Percentiles rank a stretch among this genome's conserved stretches.
Evolutionary conservation across 345 rosid species (phyloP).

Genomic region (Gossypium raimondii): DNA sequence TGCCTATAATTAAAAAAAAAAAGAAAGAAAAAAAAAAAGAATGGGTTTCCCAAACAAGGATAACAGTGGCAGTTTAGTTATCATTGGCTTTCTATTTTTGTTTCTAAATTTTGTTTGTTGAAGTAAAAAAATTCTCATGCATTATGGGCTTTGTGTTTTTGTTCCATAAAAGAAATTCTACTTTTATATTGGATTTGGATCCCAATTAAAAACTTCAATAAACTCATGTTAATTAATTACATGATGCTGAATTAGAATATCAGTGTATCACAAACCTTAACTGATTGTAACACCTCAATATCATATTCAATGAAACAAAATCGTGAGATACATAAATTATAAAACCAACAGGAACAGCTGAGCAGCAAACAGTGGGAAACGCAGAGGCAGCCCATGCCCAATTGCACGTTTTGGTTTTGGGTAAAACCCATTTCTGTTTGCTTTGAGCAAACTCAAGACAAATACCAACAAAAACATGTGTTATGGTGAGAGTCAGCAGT

Average conservation of each 20-base stretch:
- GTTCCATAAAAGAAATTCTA: not conserved
- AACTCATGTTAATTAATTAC: not conserved
- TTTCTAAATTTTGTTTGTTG: not conserved
- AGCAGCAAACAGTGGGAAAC: not conserved
- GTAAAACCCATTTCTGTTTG: not conserved
- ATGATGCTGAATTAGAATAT: not conserved
- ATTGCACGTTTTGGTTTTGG: not conserved
- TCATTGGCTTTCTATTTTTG: slow-evolving; percentile 11
- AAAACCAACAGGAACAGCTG: not conserved
- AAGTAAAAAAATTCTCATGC: not conserved
- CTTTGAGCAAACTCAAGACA: not conserved
- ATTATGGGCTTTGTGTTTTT: not conserved
- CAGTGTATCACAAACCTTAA: too few relatives aligned
- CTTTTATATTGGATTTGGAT: not conserved
- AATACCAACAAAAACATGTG: not conserved
- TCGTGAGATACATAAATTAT: not conserved
- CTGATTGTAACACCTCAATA: too few relatives aligned
- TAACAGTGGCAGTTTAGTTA: slow-evolving; percentile 4
- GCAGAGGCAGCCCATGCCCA: slow-evolving; percentile 2
- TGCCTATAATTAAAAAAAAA: not conserved
- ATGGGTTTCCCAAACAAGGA: slow-evolving; percentile 9
- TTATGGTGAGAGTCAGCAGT: not conserved
- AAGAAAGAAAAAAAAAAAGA: not conserved
- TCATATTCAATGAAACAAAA: not conserved
- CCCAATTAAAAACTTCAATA: not conserved